Base-by-base conservation (phyloP, 179 eudicot species). In the Silene coronaria region DNA sequence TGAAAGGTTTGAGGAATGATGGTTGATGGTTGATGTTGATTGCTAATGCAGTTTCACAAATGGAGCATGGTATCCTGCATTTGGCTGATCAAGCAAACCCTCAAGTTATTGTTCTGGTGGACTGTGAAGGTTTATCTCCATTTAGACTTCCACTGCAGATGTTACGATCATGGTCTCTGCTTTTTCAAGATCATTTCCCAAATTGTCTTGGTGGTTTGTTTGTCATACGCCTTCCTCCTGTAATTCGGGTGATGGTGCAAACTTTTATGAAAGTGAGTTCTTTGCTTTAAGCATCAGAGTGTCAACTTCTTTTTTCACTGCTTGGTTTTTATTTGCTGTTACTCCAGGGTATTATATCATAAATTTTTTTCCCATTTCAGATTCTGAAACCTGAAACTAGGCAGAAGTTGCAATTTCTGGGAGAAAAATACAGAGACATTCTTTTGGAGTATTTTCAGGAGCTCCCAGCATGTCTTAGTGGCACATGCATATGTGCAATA, bases 171-270 rank as follows among this genome's bases (percentile, higher is more conserved):
- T 88, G 96, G 73, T 79, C 86, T 71, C 76, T 80, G 58, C 81
- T 88, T 78, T 80, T 91, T 65, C 96, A 89, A 88, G 93, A 88
- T 75, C 85, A 91, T 81, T 89, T 86, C 78, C 96, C 96, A 58
- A 85, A 88, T 70, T 86, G 86, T 73, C 88, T 89, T 73, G 91
- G 87, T 71, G 84, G 86, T 82, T 77, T 91, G 79, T 85, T 80
- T 78, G 79, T 91, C 75, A 83, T 91, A 67, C 84, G 90, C 51
- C 89, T 89, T 83, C 93, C 91, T 79, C 84, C 91, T 36, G 89
- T 85, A 48, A 84, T 83, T 70, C 88, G 93, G 67, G 81, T 89
- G 73, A 83, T 89, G 81, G 90, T 86, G 67, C 96, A 91, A 73
- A 91, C 96, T 73, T 78, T 88, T 48, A 84, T 89, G 80, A 89